A percentile compares a stretch with the other conserved stretches of the same genome.
phyloP scores from a whole-genome alignment of 2,329 filamentous ascomycete genomes.

The Nakataea oryzae region DNA sequence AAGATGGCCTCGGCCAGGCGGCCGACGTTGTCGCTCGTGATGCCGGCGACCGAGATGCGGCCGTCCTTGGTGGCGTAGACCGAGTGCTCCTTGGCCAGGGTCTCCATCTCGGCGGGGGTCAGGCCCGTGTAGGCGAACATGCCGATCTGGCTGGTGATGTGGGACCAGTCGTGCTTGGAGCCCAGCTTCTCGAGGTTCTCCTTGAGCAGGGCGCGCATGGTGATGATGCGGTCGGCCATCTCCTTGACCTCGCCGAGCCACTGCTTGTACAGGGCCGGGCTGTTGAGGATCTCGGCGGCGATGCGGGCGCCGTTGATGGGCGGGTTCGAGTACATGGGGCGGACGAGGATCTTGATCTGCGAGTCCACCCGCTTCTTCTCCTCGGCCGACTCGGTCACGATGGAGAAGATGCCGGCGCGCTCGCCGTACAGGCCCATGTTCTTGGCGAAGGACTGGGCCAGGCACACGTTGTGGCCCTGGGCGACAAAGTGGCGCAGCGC shows the following conservation, averaged over 20 bases:
- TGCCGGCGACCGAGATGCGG: conserved; percentile 76
- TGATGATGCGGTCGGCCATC: conserved; percentile 99
- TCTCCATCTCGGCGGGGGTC: conserved; percentile 82
- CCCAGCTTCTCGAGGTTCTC: conserved; percentile 90
- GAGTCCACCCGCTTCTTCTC: conserved; percentile 96
- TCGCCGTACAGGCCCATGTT: conserved; percentile 99
- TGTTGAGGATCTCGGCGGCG: conserved; percentile 84
- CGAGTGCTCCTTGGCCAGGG: conserved; percentile 86
- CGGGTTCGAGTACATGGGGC: conserved; percentile 96
- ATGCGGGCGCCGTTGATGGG: conserved; percentile 94
- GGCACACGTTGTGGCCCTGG: conserved; percentile 78
- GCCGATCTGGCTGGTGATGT: conserved; percentile 97
- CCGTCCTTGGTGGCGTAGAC: conserved; percentile 95
- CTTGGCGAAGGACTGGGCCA: conserved; percentile 95
- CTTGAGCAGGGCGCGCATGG: conserved; percentile 91
- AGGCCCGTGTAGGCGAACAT: conserved; percentile 99
- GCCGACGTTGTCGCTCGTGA: conserved; percentile 69
- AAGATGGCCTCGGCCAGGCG: conserved; percentile 75
- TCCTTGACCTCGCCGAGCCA: conserved; percentile 96
- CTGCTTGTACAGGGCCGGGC: conserved; percentile 74
- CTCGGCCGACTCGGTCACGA: conserved; percentile 72
- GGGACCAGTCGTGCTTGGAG: conserved; percentile 95
- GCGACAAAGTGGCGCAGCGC: conserved; percentile 88
- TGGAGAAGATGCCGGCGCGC: conserved; percentile 92
- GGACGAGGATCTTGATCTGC: conserved; percentile 96